Base-by-base conservation (phyloP, 1,284 basidiomycete genomes). In the Leccinum subspadiceum region DNA sequence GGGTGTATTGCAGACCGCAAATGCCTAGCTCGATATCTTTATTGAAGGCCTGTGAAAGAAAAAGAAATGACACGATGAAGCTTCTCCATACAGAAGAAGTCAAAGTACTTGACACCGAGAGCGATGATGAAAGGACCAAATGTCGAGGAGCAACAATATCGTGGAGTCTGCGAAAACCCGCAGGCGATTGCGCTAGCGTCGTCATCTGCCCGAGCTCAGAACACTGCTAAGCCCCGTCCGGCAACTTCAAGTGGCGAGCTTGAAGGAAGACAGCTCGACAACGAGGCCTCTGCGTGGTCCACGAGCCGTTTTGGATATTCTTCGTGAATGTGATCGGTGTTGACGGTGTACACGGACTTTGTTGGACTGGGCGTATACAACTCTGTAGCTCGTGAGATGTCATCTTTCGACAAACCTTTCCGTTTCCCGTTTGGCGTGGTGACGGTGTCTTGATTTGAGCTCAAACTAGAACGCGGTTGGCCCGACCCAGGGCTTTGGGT, bases 131-230 rank as follows among this genome's bases (percentile, higher is more conserved):
- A 29, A 29, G 29, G 29, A 29, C 29, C 29, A 29, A 29, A 29
- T 29, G 29, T 29, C 29, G 29, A 29, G 29, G 29, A 29, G 29
- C 29, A 29, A 29, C 29, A 29, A 29, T 29, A 29, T 29, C 29
- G 29, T 29, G 29, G 29, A 29, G 29, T 29, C 29, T 29, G 29
- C 29, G 29, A 29, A 29, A 29, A 29, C 29, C 29, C 29, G 29
- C 29, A 29, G 29, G 29, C 29, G 29, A 29, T 29, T 29, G 29
- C 29, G 29, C 29, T 29, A 29, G 29, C 29, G 29, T 29, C 29
- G 29, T 29, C 29, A 29, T 29, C 29, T 93, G 85, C 1, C 91
- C 90, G 54, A 90, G 76, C 70, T 90, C 90, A n/a, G 90, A 93
- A 65, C 13, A 75, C 58, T 29, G 76, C 66, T 12, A 76, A 65